These are phyloP conservation scores for Hypoxylon perforatum DNA, from an alignment of 495 filamentous ascomycete genomes.

Conservation along the genomic window DNA sequence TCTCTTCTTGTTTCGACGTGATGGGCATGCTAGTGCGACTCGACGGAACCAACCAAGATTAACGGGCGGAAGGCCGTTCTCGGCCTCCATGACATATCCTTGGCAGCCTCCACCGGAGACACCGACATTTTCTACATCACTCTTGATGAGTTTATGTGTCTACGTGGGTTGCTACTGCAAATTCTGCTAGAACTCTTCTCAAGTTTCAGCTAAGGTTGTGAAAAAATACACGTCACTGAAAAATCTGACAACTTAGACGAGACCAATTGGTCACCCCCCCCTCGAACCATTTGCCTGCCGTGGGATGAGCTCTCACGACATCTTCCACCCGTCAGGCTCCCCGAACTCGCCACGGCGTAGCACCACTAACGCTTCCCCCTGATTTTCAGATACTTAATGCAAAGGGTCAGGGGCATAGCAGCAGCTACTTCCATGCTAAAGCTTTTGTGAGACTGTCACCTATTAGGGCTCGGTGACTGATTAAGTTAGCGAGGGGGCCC, in stretches of 20 bases:
- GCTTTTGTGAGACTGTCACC: not conserved
- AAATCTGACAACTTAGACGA: slow-evolving; percentile 3
- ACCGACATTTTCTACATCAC: slow-evolving; percentile 29
- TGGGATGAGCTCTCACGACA: not conserved
- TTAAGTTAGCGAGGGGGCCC: not conserved
- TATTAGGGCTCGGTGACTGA: slow-evolving; percentile 20
- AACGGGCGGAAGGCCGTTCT: slow-evolving; percentile 14
- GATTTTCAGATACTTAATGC: slow-evolving; percentile 32
- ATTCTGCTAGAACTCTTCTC: no score
- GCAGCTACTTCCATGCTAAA: slow-evolving; percentile 1
- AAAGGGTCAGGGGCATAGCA: slow-evolving; percentile 18
- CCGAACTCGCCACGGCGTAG: slow-evolving; percentile 6
- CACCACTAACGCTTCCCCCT: slow-evolving; percentile 18
- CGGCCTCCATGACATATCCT: slow-evolving; percentile 28
- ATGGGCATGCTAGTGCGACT: slow-evolving; percentile 13
- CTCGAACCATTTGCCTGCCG: slow-evolving; percentile 11
- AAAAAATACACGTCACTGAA: no score
- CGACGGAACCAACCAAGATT: slow-evolving; percentile 13
- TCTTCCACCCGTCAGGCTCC: slow-evolving; percentile 7
- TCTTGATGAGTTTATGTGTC: slow-evolving; percentile 4
- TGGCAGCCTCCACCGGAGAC: slow-evolving; percentile 36
- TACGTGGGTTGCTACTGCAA: not conserved
- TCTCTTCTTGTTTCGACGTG: slow-evolving; percentile 15
- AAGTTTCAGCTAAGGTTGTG: no score
- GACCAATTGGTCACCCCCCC: not conserved